These are phyloP conservation scores for Myxozyma melibiosi DNA, from an alignment of 805 yeast species.

Conservation along the genomic window DNA sequence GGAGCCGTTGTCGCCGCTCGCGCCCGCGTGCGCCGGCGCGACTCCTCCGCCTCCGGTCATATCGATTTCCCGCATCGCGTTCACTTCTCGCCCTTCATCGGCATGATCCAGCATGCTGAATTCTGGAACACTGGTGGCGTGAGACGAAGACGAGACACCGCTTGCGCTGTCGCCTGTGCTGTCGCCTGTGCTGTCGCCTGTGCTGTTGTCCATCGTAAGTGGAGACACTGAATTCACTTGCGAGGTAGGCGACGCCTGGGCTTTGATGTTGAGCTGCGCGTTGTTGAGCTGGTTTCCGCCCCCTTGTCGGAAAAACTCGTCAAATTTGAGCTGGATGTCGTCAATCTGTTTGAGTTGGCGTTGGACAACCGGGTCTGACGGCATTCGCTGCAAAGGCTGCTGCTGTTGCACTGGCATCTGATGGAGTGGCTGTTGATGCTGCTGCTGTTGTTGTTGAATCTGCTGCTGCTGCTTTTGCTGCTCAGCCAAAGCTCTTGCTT, in stretches of 20 bases:
- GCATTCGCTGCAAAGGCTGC: neutral
- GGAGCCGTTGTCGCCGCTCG: no score
- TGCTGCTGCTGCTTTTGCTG: conserved; percentile 2
- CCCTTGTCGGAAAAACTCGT: neutral
- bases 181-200: neutral
- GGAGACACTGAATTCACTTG: neutral
- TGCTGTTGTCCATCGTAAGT: neutral
- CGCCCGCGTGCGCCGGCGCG: neutral
- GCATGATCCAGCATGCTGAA: neutral
- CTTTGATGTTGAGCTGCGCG: neutral
- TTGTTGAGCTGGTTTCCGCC: neutral
- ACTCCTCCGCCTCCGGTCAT: no score
- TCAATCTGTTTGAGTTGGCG: conserved; percentile 15
- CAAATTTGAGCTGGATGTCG: neutral
- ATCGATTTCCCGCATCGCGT: neutral
- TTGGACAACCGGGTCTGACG: conserved; percentile 7
- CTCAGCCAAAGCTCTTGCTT: neutral
- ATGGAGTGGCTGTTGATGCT: conserved; percentile 8
- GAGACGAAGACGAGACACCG: conserved; percentile 1
- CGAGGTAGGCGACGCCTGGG: neutral
- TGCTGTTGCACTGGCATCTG: conserved; percentile 26
- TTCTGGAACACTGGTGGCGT: neutral
- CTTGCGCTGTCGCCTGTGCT: neutral
- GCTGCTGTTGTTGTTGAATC: conserved; percentile 16
- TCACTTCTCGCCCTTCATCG: no score